These are phyloP conservation scores for Drechslerella coelobrocha DNA, from an alignment of 2,329 filamentous ascomycete genomes.

Conservation along the genomic window DNA sequence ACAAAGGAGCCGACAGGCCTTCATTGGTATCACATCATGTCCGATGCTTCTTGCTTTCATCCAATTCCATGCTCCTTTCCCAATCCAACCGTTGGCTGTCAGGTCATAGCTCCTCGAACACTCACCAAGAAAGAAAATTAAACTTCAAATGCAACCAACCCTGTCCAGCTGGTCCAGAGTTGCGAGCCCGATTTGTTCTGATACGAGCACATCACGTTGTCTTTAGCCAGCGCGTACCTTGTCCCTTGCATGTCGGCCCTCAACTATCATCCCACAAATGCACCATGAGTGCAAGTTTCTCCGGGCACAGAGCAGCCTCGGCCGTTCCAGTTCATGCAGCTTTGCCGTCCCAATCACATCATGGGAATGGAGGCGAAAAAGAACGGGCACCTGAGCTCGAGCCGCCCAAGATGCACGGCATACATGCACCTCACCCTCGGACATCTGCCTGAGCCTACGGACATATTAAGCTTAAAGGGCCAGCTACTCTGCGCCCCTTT, in stretches of 20 bases:
- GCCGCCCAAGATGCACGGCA: not conserved
- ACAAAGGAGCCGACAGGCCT: no score
- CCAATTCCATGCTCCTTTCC: no score
- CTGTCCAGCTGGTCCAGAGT: not conserved
- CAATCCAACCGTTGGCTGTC: no score
- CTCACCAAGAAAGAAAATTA: no score
- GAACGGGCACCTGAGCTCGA: not conserved
- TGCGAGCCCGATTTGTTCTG: not conserved
- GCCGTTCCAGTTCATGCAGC: slow-evolving; percentile 3
- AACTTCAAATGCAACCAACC: not conserved
- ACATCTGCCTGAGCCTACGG: no score
- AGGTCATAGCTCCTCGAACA: no score
- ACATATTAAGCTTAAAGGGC: no score
- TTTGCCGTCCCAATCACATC: not conserved
- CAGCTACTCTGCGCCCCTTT: no score
- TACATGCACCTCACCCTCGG: not conserved
- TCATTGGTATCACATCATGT: no score
- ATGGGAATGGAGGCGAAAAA: not conserved
- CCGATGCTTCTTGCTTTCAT: no score
- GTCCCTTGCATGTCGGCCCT: not conserved
- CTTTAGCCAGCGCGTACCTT: not conserved
- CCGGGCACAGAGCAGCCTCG: not conserved
- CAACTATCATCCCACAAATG: not conserved
- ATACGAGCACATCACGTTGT: slow-evolving; percentile 6
- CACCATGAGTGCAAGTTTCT: not conserved